A percentile compares a stretch with the other conserved stretches of the same genome.
phyloP scores from a whole-genome alignment of 805 yeast genomes.

The Kluyveromyces dobzhanskii region DNA sequence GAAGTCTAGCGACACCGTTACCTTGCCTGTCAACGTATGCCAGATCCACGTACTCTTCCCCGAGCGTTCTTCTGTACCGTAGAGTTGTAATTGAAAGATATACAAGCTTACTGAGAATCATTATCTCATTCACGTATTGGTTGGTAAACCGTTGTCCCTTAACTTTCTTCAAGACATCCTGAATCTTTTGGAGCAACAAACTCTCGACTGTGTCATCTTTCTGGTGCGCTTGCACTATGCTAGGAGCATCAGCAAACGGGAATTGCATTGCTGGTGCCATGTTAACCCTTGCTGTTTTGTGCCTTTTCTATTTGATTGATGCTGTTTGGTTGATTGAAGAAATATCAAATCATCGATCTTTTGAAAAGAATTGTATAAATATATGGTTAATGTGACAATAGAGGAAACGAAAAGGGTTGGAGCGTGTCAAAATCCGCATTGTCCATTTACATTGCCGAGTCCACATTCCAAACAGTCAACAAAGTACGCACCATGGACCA shows the following conservation, averaged over 20 bases:
- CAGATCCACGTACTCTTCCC: conserved; percentile 89
- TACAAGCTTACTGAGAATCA: conserved; percentile 46
- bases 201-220: conserved; percentile 72
- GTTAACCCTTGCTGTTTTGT: neutral
- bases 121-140: conserved; percentile 52
- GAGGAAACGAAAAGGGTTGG: too few species aligned
- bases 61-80: conserved; percentile 71
- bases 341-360: too few species aligned
- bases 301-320: neutral
- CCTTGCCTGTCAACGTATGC: conserved; percentile 53
- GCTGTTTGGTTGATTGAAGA: neutral
- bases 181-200: conserved; percentile 44
- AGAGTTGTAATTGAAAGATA: conserved; percentile 74
- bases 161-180: conserved; percentile 44
- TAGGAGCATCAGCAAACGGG: conserved; percentile 81
- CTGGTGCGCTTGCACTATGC: conserved; percentile 85
- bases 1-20: conserved; percentile 35
- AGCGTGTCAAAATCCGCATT: too few species aligned
- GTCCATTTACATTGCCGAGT: neutral
- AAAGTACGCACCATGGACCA: neutral
- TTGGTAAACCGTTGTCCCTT: conserved; percentile 60
- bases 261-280: conserved; percentile 13
- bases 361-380: too few species aligned
- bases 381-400: too few species aligned
- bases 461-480: neutral